Evolutionary conservation across 2,329 filamentous ascomycete genomes (phyloP), one percentile per base, ranked within the genome.

Genomic region (Alternaria sp.): DNA sequence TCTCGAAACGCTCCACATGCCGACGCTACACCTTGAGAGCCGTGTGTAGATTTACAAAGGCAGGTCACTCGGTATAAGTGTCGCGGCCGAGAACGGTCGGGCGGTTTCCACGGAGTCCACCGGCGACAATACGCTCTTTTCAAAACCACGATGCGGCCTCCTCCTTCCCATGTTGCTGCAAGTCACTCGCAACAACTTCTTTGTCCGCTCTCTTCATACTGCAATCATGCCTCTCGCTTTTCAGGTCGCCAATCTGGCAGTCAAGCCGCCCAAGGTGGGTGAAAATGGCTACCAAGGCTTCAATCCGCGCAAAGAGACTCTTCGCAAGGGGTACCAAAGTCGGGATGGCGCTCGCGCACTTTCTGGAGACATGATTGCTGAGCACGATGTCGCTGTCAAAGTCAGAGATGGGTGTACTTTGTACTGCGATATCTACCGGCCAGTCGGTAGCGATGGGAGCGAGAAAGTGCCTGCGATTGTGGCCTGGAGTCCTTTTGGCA

Each of bases 401-500:
- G 47, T 67, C 7, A 49, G 67, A 19, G 67, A 64, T 50, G 57
- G 64, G 8, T 58, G 50, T 13, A 64, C 30, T 5, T 9, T 66
- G 15, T 64, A 61, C 55, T 61, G 45, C n/a, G 62, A 68, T 11
- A 60, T 67, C 23, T 67, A 58, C 21, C 50, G 67, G 15, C 67
- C 79, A 4, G 66, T 67, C n/a, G 59, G 62, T 15, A 61, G 65
- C 7, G 67, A 70, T 5, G 26, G 44, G 17, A 23, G 12, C 5
- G 53, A 28, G 19, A 79, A 77, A 30, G 71, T 83, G 1, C 82
- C 83, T 2, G 83, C 80, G 1, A 73, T 84, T 23, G 63, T 85
- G 0, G 74, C 73, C 43, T 84, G 81, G 81, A 79, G 76, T 12
- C 80, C 80, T 6, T 84, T 81, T 64, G 83, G 83, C 21, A 84